Evolutionary conservation across 1,284 basidiomycete genomes (phyloP).

Genomic region (Fomes fomentarius): DNA sequence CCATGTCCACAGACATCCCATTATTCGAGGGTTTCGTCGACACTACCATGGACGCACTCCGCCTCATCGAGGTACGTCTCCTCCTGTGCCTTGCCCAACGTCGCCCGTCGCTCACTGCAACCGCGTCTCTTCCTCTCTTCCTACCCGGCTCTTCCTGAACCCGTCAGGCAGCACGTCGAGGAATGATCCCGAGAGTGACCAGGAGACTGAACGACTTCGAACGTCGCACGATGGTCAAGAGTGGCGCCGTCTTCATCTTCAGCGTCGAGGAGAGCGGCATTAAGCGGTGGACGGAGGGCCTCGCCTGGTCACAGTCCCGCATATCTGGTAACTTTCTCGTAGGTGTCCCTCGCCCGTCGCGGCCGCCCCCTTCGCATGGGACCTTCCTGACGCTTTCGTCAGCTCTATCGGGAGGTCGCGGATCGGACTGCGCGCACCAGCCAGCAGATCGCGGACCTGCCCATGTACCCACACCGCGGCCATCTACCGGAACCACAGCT

Average conservation of each 20-base stretch:
- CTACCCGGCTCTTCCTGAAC: conserved; percentile 6
- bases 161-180: conserved; percentile 68
- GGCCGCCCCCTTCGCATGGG: neutral
- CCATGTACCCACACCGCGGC: conserved; percentile 24
- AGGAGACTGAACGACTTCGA: conserved; percentile 80
- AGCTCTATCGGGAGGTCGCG: conserved; percentile 78
- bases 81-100: neutral
- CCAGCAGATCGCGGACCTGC: conserved; percentile 27
- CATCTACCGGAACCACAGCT: conserved; percentile 49
- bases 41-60: conserved; percentile 77
- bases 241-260: conserved; percentile 84
- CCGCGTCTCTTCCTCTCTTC: neutral
- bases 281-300: conserved; percentile 84
- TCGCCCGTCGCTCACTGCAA: neutral
- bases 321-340: conserved; percentile 84
- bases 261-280: conserved; percentile 83
- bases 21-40: conserved; percentile 71
- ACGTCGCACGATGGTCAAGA: conserved; percentile 70
- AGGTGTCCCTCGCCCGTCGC: conserved; percentile 26
- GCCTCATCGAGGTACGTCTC: conserved; percentile 53
- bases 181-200: conserved; percentile 74
- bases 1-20: conserved; percentile 22
- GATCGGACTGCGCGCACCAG: conserved; percentile 55
- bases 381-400: conserved; percentile 15
- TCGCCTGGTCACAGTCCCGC: conserved; percentile 81